These are phyloP conservation scores for Aegle marmelos DNA, from an alignment of 345 rosid species.

Conservation along the genomic window DNA sequence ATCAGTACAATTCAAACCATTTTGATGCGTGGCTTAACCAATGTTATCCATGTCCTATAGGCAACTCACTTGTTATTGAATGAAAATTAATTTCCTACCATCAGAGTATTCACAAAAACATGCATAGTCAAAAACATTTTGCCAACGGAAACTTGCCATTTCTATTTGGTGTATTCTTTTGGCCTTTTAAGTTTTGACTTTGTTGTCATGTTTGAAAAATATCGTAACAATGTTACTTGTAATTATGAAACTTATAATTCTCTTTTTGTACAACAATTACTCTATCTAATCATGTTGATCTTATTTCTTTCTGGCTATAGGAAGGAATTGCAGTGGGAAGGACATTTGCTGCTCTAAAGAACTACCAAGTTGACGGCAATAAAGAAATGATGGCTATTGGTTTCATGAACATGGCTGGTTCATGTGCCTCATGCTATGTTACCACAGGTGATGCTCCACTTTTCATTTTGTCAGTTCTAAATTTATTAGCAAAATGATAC, in stretches of 20 bases:
- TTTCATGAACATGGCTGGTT: constrained; percentile 92
- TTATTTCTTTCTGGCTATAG: constrained; percentile 29
- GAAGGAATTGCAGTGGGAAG: constrained; percentile 99
- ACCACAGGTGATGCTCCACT: constrained; percentile 57
- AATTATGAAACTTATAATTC: background rate
- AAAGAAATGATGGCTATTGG: constrained; percentile 99
- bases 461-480: background rate
- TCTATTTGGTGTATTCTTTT: background rate
- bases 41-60: background rate
- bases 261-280: background rate
- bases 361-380: constrained; percentile 95
- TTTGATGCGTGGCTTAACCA: background rate
- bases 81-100: background rate
- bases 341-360: constrained; percentile 79
- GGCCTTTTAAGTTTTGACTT: background rate
- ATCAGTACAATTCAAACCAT: background rate
- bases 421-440: constrained; percentile 88
- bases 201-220: background rate
- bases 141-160: background rate
- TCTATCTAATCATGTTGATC: background rate
- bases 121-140: background rate
- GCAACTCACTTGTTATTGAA: background rate
- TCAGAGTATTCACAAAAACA: background rate
- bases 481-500: background rate
- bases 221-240: background rate